A percentile compares a stretch with the other conserved stretches of the same genome.
Evolutionary conservation across 768 basidiomycete genomes (phyloP).

Genomic region (Phaffia tasmanica): DNA sequence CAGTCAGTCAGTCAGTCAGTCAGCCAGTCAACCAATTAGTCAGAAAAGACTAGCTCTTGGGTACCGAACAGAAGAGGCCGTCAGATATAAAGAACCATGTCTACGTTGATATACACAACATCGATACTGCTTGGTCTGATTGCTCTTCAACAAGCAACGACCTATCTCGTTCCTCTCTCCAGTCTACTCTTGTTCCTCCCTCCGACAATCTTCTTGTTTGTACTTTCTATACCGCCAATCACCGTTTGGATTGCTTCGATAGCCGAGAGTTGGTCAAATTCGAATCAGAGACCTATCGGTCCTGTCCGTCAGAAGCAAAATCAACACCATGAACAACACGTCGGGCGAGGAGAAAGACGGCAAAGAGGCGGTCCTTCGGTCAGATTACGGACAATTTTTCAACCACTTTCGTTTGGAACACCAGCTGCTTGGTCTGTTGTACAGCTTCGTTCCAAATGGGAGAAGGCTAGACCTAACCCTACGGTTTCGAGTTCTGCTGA

Average conservation of each 20-base stretch:
- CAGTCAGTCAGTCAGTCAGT: too few relatives aligned
- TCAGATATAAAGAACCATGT: too few relatives aligned
- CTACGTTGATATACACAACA: too few relatives aligned
- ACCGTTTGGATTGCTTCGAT: constrained; percentile 4
- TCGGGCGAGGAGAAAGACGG: not conserved
- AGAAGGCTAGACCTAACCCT: constrained; percentile 56
- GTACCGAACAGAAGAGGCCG: too few relatives aligned
- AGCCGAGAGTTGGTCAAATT: not conserved
- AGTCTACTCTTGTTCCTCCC: constrained; percentile 12
- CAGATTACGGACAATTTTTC: constrained; percentile 44
- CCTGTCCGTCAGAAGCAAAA: not conserved
- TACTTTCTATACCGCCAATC: constrained; percentile 10
- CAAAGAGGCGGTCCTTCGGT: too few relatives aligned
- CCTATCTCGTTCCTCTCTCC: constrained; percentile 12
- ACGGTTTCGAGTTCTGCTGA: constrained; percentile 32
- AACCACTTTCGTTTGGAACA: constrained; percentile 74
- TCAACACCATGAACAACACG: not conserved
- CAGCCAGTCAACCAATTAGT: too few relatives aligned
- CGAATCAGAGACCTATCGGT: too few relatives aligned
- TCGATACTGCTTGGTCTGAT: constrained; percentile 12
- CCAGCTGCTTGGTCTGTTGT: constrained; percentile 92
- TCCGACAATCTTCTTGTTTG: not conserved
- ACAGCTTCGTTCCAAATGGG: constrained; percentile 80
- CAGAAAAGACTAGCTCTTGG: too few relatives aligned
- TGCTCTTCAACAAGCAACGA: constrained; percentile 11